Evolutionary conservation across 176 grass and related monocot species (phyloP).

Genomic region (Raddia guianensis): DNA sequence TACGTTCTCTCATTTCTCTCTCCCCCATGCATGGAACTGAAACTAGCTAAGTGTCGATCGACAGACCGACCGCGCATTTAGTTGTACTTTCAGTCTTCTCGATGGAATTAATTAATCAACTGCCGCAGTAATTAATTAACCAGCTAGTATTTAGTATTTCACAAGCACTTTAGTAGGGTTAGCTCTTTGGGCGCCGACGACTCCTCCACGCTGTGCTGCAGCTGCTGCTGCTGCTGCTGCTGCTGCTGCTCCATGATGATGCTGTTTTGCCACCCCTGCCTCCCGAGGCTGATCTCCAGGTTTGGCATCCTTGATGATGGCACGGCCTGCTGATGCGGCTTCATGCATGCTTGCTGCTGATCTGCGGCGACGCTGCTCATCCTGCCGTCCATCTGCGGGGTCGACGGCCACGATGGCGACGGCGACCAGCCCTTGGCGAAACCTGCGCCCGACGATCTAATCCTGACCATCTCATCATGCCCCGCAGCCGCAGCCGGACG

Average conservation of each 20-base stretch:
- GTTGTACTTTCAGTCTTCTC: neutral
- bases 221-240: slow-evolving; percentile 42
- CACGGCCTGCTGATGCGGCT: slow-evolving; percentile 20
- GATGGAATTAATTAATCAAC: neutral
- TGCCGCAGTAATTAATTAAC: neutral
- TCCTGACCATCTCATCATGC: slow-evolving; percentile 21
- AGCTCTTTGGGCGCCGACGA: slow-evolving; percentile 53
- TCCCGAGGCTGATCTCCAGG: slow-evolving; percentile 90
- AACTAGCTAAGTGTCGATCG: neutral
- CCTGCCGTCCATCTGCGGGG: slow-evolving; percentile 25
- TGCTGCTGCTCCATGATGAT: slow-evolving; percentile 41
- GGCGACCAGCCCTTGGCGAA: slow-evolving; percentile 30
- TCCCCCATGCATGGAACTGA: neutral
- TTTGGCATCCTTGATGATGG: slow-evolving; percentile 51
- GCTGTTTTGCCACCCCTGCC: slow-evolving; percentile 72
- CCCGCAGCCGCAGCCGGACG: neutral
- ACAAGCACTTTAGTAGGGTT: slow-evolving; percentile 68
- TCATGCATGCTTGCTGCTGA: slow-evolving; percentile 20
- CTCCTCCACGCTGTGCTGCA: slow-evolving; percentile 39
- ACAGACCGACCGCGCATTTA: neutral
- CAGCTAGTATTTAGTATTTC: neutral
- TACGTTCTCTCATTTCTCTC: slow-evolving; percentile 2
- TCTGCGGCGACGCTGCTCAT: slow-evolving; percentile 7
- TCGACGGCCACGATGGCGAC: neutral
- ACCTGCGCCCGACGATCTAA: slow-evolving; percentile 26